phyloP scores from a whole-genome alignment of 192 early-diverging fungal genomes.

The Coemansia brasiliensis region DNA sequence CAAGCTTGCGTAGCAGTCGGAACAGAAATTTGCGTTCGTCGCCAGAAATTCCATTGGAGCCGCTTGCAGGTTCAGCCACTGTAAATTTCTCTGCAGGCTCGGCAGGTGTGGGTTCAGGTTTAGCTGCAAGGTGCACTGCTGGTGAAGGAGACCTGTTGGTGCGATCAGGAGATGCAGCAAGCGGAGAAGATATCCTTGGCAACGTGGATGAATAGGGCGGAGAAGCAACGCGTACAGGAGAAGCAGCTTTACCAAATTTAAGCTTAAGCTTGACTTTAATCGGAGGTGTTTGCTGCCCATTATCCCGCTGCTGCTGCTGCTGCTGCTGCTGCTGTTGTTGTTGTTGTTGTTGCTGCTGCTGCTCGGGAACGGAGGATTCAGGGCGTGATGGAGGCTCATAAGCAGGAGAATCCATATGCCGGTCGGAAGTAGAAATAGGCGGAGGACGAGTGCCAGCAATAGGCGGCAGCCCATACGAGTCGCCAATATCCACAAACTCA shows the following conservation, averaged over 20 bases:
- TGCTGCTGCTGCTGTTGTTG: no score
- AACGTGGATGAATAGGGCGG: slow-evolving; percentile 18
- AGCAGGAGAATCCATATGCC: slow-evolving; percentile 23
- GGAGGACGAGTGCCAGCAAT: slow-evolving; percentile 45
- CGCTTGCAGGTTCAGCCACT: not conserved
- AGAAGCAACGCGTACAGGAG: slow-evolving; percentile 6
- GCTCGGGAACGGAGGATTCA: not conserved
- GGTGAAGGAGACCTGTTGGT: not conserved
- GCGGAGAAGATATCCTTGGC: slow-evolving; percentile 32
- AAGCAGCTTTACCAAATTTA: slow-evolving; percentile 3
- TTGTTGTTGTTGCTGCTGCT: no score
- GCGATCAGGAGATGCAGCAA: slow-evolving; percentile 11
- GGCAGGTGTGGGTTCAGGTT: not conserved
- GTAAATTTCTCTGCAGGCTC: not conserved
- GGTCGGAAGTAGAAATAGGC: slow-evolving; percentile 16
- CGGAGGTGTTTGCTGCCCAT: slow-evolving; percentile 16
- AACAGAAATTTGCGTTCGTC: slow-evolving; percentile 21
- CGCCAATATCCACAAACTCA: slow-evolving; percentile 6
- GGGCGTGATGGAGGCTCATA: slow-evolving; percentile 10
- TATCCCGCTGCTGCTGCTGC: slow-evolving; percentile 9
- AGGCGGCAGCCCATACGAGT: slow-evolving; percentile 13
- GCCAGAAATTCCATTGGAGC: slow-evolving; percentile 3
- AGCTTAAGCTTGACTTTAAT: slow-evolving; percentile 51
- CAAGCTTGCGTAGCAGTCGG: slow-evolving; percentile 50
- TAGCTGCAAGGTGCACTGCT: not conserved